These are phyloP conservation scores for Clarkia xantiana DNA, from an alignment of 345 rosid species.

Conservation along the genomic window DNA sequence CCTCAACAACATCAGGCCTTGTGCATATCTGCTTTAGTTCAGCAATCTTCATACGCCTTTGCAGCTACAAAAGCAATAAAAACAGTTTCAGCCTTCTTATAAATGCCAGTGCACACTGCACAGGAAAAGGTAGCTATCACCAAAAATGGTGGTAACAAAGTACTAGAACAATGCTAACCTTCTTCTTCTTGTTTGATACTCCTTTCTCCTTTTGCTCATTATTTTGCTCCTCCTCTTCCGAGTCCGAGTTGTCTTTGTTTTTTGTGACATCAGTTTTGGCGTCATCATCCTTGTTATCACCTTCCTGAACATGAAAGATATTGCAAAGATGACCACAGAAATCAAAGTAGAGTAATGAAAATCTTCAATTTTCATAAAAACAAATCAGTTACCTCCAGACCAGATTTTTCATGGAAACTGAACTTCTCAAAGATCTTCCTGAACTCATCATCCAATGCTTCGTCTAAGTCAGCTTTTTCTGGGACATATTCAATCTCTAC, in stretches of 20 bases:
- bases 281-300: slow-evolving; percentile 44
- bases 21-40: slow-evolving; percentile 83
- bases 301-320: slow-evolving; percentile 33
- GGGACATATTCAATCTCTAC: slow-evolving; percentile 81
- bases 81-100: not conserved
- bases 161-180: slow-evolving; percentile 22
- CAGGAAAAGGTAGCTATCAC: not conserved
- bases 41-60: slow-evolving; percentile 89
- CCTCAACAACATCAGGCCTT: slow-evolving; percentile 99
- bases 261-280: slow-evolving; percentile 42
- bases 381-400: slow-evolving; percentile 35
- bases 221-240: slow-evolving; percentile 69
- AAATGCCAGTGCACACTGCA: not conserved
- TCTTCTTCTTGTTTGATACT: slow-evolving; percentile 73
- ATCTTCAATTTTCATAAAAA: not conserved
- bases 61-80: slow-evolving; percentile 37
- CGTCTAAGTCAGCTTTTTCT: slow-evolving; percentile 72
- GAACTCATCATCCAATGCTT: slow-evolving; percentile 67
- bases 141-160: not conserved
- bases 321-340: not conserved
- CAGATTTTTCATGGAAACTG: slow-evolving; percentile 38
- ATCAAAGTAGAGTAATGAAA: not conserved
- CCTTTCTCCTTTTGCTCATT: slow-evolving; percentile 64
- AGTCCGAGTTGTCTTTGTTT: slow-evolving; percentile 60
- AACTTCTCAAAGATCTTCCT: slow-evolving; percentile 74